A percentile compares a stretch with the other conserved stretches of the same genome.
Evolutionary conservation across 306 rosid genomes (phyloP).

Genomic region (Alnus glutinosa): DNA sequence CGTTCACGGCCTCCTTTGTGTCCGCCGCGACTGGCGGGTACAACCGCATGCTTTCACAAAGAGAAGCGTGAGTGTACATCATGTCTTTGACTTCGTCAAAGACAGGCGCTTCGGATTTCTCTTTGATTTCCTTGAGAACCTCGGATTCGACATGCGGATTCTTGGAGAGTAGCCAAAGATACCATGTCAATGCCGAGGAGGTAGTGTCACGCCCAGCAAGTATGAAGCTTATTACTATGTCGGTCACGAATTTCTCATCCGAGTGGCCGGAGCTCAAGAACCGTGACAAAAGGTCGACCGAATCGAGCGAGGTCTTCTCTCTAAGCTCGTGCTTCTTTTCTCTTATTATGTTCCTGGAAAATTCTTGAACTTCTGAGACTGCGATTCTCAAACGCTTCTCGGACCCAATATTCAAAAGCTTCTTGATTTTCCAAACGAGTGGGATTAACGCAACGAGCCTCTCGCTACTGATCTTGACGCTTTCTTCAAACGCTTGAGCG

Average conservation of each 20-base stretch:
- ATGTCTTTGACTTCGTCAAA: slow-evolving; percentile 58
- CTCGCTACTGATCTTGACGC: slow-evolving; percentile 53
- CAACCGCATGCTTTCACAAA: slow-evolving; percentile 73
- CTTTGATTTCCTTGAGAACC: slow-evolving; percentile 38
- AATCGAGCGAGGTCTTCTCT: slow-evolving; percentile 29
- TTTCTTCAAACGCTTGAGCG: too few species aligned
- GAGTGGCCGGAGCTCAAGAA: slow-evolving; percentile 56
- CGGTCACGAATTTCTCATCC: slow-evolving; percentile 46
- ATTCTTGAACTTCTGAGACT: slow-evolving; percentile 39
- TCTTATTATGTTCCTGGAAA: slow-evolving; percentile 33
- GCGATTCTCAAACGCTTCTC: slow-evolving; percentile 39
- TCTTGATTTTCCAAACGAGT: slow-evolving; percentile 43
- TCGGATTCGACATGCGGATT: slow-evolving; percentile 43
- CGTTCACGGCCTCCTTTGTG: slow-evolving; percentile 31
- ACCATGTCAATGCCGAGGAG: slow-evolving; percentile 62
- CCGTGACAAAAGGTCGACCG: slow-evolving; percentile 47
- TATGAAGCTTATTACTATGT: slow-evolving; percentile 61
- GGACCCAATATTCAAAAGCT: slow-evolving; percentile 37
- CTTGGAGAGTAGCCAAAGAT: slow-evolving; percentile 58
- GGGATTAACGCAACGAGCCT: slow-evolving; percentile 32
- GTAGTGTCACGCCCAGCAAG: slow-evolving; percentile 72
- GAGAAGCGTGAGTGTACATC: slow-evolving; percentile 65
- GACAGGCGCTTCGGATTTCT: not conserved
- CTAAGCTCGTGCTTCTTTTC: slow-evolving; percentile 50
- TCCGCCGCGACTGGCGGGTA: slow-evolving; percentile 68